These are phyloP conservation scores for Fallopia convolvulus DNA, from an alignment of 148 eudicot genomes.

Conservation along the genomic window DNA sequence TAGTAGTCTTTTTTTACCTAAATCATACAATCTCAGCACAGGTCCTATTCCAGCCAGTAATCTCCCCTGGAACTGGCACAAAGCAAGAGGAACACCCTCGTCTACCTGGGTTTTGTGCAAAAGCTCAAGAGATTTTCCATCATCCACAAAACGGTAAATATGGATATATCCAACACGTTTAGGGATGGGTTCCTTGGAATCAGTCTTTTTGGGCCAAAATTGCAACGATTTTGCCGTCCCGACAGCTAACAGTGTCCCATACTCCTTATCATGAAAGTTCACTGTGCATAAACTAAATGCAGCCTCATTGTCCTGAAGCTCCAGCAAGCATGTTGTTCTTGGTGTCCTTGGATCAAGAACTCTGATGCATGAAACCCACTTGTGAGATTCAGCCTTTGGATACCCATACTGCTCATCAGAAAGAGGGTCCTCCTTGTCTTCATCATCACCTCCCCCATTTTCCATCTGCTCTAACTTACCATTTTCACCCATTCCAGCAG, in stretches of 20 bases:
- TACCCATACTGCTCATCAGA: slow-evolving; percentile 96
- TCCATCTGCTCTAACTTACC: slow-evolving; percentile 71
- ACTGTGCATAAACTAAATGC: slow-evolving; percentile 93
- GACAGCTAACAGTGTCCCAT: slow-evolving; percentile 93
- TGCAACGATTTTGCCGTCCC: slow-evolving; percentile 93
- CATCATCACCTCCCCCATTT: slow-evolving; percentile 71
- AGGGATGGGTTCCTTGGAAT: slow-evolving; percentile 19
- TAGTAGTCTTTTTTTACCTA: slow-evolving; percentile 85
- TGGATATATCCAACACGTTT: slow-evolving; percentile 74
- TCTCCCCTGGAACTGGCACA: slow-evolving; percentile 92
- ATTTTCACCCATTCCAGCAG: slow-evolving; percentile 72
- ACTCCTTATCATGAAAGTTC: slow-evolving; percentile 91
- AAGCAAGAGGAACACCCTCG: slow-evolving; percentile 89
- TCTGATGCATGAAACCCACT: slow-evolving; percentile 96
- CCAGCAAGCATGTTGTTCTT: slow-evolving; percentile 75
- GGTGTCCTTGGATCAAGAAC: slow-evolving; percentile 84
- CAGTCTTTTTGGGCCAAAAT: slow-evolving; percentile 77
- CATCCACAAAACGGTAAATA: slow-evolving; percentile 82
- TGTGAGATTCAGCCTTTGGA: slow-evolving; percentile 82
- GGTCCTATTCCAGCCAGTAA: slow-evolving; percentile 89
- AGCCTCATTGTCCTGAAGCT: slow-evolving; percentile 98
- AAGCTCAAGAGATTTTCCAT: slow-evolving; percentile 86
- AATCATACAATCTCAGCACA: slow-evolving; percentile 82
- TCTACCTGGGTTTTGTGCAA: slow-evolving; percentile 88
- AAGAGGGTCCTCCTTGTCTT: slow-evolving; percentile 66